phyloP scores from a whole-genome alignment of 2,329 filamentous ascomycete genomes.

The Dactylellina sp. region DNA sequence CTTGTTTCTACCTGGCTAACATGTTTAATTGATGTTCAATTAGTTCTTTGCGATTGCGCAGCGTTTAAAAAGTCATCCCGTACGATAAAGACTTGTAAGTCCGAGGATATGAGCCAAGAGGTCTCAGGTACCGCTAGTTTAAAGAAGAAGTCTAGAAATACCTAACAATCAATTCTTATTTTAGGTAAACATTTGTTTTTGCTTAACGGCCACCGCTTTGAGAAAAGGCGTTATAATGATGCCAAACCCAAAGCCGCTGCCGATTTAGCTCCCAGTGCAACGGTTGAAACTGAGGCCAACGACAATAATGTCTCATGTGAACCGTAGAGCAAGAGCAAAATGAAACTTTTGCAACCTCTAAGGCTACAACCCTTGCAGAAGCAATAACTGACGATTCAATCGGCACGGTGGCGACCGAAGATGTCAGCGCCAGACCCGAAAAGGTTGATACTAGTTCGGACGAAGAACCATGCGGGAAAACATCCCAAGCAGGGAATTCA shows the following conservation, averaged over 20 bases:
- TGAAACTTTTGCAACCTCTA: too few species aligned
- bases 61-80: conserved; percentile 25
- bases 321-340: too few species aligned
- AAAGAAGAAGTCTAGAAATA: background rate
- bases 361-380: too few species aligned
- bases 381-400: too few species aligned
- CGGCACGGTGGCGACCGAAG: too few species aligned
- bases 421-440: too few species aligned
- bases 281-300: background rate
- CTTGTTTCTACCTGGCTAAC: background rate
- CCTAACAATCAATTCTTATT: background rate
- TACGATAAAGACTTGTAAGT: conserved; percentile 40
- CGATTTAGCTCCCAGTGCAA: too few species aligned
- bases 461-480: too few species aligned
- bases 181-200: conserved; percentile 48
- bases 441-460: too few species aligned
- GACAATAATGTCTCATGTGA: background rate
- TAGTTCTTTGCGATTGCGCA: conserved; percentile 35
- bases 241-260: background rate
- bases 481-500: too few species aligned
- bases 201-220: conserved; percentile 37
- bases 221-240: conserved; percentile 24
- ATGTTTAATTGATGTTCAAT: background rate
- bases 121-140: too few species aligned
- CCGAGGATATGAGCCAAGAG: background rate